A percentile compares a stretch with the other conserved stretches of the same genome.
These are phyloP conservation scores for Artemisia annua DNA, from an alignment of 129 eudicot genomes.

Conservation along the genomic window DNA sequence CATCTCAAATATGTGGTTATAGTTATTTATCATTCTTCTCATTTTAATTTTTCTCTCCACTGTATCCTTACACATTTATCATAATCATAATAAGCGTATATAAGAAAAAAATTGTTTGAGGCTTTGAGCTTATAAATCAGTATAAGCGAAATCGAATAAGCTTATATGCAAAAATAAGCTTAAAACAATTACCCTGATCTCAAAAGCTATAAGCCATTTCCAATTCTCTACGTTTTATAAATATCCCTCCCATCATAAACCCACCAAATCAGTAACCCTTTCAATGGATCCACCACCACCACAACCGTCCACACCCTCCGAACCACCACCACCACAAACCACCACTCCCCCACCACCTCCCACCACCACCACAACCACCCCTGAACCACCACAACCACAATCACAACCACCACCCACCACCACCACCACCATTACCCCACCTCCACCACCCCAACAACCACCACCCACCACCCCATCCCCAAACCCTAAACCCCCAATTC, in stretches of 20 bases:
- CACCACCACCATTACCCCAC: conserved; percentile 3
- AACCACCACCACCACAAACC: conserved; percentile 17
- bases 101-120: too few species aligned
- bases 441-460: background rate
- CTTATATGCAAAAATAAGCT: too few species aligned
- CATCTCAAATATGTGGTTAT: too few species aligned
- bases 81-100: too few species aligned
- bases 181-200: too few species aligned
- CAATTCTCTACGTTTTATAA: background rate
- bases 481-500: conserved; percentile 49
- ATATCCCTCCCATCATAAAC: background rate
- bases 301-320: background rate
- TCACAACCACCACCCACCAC: background rate
- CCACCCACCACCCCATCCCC: conserved; percentile 29
- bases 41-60: too few species aligned
- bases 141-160: too few species aligned
- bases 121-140: too few species aligned
- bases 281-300: conserved; percentile 42
- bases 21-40: too few species aligned
- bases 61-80: too few species aligned
- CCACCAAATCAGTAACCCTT: background rate
- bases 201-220: too few species aligned
- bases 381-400: conserved; percentile 22
- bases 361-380: conserved; percentile 38
- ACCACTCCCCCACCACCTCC: conserved; percentile 19